A percentile compares a stretch with the other conserved stretches of the same genome.
Conservation (phyloP, 2,329 filamentous ascomycete genomes). For the Talaromyces atroroseus region DNA sequence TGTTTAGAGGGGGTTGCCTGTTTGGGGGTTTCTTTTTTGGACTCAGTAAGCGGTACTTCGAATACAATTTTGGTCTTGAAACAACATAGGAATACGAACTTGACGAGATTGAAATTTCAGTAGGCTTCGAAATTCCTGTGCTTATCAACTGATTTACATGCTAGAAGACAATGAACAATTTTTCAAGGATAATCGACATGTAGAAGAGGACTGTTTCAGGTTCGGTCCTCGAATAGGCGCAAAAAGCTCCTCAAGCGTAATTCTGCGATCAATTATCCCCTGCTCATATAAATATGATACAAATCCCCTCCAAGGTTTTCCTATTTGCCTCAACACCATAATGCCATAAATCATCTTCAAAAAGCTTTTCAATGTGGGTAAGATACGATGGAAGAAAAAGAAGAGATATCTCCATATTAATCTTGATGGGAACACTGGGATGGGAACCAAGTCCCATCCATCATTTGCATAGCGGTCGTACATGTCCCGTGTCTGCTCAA, state of each 20-base stretch:
- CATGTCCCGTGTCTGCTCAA: constrained; percentile 27
- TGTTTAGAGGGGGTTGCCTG: constrained; percentile 28
- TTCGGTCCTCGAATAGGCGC: constrained; percentile 14
- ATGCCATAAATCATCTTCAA: constrained; percentile 21
- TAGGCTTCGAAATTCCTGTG: too few species aligned
- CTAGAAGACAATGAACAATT: too few species aligned
- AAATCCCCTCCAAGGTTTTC: constrained; percentile 27
- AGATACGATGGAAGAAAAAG: constrained; percentile 29
- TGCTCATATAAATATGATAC: constrained; percentile 27
- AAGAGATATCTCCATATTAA: constrained; percentile 32
- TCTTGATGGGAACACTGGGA: constrained; percentile 21
- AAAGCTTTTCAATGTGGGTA: constrained; percentile 30
- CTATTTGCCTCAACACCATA: constrained; percentile 31
- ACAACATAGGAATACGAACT: neutral
- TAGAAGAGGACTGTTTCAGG: neutral
- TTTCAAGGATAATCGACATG: too few species aligned
- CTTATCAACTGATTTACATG: too few species aligned
- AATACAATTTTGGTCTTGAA: neutral
- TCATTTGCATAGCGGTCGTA: constrained; percentile 22
- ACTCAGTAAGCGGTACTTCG: neutral
- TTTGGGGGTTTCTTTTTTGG: too few species aligned
- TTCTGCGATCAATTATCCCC: constrained; percentile 22
- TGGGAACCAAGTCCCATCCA: constrained; percentile 17
- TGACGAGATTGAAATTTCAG: too few species aligned
- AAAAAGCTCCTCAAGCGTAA: constrained; percentile 26